Base-by-base conservation (phyloP, 2,329 filamentous ascomycete species). In the Fusarium robinianum region DNA sequence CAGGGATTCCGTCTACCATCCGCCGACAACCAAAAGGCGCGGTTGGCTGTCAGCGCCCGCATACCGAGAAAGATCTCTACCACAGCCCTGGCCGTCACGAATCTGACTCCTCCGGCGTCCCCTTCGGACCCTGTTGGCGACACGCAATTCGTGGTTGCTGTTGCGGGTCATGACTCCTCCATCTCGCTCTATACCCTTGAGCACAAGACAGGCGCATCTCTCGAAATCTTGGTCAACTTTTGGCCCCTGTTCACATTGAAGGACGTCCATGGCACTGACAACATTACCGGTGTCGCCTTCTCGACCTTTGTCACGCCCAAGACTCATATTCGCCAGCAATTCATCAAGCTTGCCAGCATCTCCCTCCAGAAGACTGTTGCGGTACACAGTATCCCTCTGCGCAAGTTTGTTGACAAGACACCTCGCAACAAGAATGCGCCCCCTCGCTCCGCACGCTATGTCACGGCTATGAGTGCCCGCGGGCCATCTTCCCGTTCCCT, bases 151-250 rank as follows among this genome's bases (percentile, higher is more conserved):
- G 80, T 87, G 32, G 77, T 96, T 54, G 91, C 90, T 6, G 82
- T 95, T 10, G 87, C 88, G 3, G 86, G 85, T 7, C 86, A 87
- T 58, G 88, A 95, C 65, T 83, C 84, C 48, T 90, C 88, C 8
- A 84, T 96, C 53, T 81, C 81, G 5, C 72, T 96, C 18, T 87
- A 85, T 67, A 91, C 88, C 1, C 72, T 95, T 45, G 87, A 95
- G 53, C 87, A 89, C 63, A 73, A 73, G 46, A 64, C 68, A 12
- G 66, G 72, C 21, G 65, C 65, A 15, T 65, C 66, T 7, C 65
- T 81, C 32, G 73, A 77, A 26, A 65, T 84, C 23, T 67, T 84
- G 29, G 61, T 70, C 41, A 71, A 79, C 46, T 70, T 84, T 25
- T 68, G 76, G 46, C 73, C 76, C 2, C 72, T 84, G 46, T 65